phyloP scores from a whole-genome alignment of 2,329 filamentous ascomycete genomes.

The Cadophora sp. region DNA sequence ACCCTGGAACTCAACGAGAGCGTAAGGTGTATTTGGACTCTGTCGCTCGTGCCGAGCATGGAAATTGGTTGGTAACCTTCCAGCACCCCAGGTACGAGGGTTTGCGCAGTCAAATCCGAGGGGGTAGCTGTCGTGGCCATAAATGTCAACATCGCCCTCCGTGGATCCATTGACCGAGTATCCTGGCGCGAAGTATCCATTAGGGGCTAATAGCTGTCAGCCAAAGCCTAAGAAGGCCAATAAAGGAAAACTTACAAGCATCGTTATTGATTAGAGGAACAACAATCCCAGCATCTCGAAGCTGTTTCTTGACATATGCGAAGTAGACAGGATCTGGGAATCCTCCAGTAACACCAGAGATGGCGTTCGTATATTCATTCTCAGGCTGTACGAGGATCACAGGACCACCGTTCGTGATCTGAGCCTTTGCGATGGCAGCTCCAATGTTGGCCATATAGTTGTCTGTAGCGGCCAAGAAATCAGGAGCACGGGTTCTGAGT shows the following conservation, averaged over 20 bases:
- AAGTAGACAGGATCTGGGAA: constrained; percentile 75
- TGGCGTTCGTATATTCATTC: constrained; percentile 74
- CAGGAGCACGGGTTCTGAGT: constrained; percentile 66
- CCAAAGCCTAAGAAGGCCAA: not conserved
- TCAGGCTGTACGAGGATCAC: constrained; percentile 82
- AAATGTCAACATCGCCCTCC: constrained; percentile 42
- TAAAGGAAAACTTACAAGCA: constrained; percentile 47
- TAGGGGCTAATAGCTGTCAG: constrained; percentile 29
- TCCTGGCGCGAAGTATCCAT: constrained; percentile 42
- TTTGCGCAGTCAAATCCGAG: constrained; percentile 54
- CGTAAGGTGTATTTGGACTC: constrained; percentile 70
- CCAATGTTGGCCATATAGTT: constrained; percentile 64
- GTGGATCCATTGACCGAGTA: constrained; percentile 38
- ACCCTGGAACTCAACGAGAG: constrained; percentile 69
- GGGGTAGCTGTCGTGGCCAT: constrained; percentile 52
- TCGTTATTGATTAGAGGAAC: constrained; percentile 82
- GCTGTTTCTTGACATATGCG: constrained; percentile 72
- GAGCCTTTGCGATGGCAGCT: constrained; percentile 72
- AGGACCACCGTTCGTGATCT: constrained; percentile 84
- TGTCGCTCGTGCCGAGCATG: constrained; percentile 60
- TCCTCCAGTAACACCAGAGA: constrained; percentile 50
- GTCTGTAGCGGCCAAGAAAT: constrained; percentile 70
- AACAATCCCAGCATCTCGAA: constrained; percentile 70
- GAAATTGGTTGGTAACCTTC: constrained; percentile 62
- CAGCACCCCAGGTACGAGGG: constrained; percentile 62